These are phyloP conservation scores for Yamadazyma taylorii DNA, from an alignment of 1,139 yeast genomes.

Conservation along the genomic window DNA sequence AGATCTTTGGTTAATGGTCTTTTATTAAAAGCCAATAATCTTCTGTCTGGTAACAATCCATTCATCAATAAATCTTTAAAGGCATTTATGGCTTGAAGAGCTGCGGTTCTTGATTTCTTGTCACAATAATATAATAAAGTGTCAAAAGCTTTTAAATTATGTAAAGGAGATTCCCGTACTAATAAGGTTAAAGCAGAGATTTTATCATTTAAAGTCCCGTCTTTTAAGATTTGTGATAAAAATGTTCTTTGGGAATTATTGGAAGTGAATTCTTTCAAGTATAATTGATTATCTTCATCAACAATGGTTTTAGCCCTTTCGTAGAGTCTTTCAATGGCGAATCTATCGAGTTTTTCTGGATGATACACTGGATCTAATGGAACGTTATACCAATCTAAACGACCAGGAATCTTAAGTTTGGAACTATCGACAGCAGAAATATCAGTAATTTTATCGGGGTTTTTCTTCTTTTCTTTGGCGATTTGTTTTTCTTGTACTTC, in stretches of 20 bases:
- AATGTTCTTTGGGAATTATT: constrained; percentile 86
- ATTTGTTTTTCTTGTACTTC: constrained; percentile 15
- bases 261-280: constrained; percentile 74
- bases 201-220: constrained; percentile 95
- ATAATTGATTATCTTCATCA: constrained; percentile 69
- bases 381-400: constrained; percentile 73
- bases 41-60: constrained; percentile 84
- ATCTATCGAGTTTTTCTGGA: constrained; percentile 46
- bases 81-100: constrained; percentile 87
- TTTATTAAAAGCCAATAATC: constrained; percentile 75
- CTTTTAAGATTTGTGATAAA: constrained; percentile 81
- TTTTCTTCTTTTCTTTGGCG: constrained; percentile 18
- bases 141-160: constrained; percentile 81
- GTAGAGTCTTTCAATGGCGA: constrained; percentile 53
- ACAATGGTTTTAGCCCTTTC: constrained; percentile 67
- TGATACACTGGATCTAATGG: constrained; percentile 38
- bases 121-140: constrained; percentile 75
- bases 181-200: constrained; percentile 90
- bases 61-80: constrained; percentile 81
- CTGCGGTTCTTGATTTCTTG: constrained; percentile 92
- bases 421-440: constrained; percentile 57
- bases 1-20: constrained; percentile 60
- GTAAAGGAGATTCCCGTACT: constrained; percentile 93
- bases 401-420: constrained; percentile 59
- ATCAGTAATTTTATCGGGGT: constrained; percentile 47